Base-by-base conservation (phyloP, 108 stramenopile genomes). In the Nannochloropsis oceanica region DNA sequence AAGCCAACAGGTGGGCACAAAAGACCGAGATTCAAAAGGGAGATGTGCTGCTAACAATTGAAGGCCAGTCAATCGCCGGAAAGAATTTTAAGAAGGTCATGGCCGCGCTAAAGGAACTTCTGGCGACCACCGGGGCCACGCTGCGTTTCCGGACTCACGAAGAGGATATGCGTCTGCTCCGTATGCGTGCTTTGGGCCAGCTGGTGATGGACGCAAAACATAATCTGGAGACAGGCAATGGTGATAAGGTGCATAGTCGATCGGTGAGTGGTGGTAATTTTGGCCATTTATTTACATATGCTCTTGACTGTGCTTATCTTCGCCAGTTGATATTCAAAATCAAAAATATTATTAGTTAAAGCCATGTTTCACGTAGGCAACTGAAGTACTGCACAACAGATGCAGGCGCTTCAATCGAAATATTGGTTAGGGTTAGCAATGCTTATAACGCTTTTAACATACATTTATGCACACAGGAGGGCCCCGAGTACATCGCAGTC, bases 81-180 rank as follows among this genome's bases (percentile, higher is more conserved):
- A 85, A 93, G 85, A 82, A 92, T 34, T 98, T 98, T 82, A 89
- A 90, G n/a, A 94, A 95, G 42, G 90, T 93, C 43, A 96, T 98
- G 95, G 92, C 94, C 50, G 73, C 88, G 9, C 84, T 97, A 27
- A 94, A 94, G 89, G 79, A 26, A 22, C 44, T 91, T n/a, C 82
- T 81, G 79, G 80, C 81, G 25, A 86, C 27, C 34, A 44, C 73
- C 20, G 84, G 44, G 43, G 84, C 81, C 25, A 13, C 80, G 59
- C 86, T 97, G 5, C 95, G 93, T 25, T 96, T 97, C 85, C 89
- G 93, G 26, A 97, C 97, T 8, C 86, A 94, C 24, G 97, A 97
- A 86, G 96, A 96, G 87, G 89, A 93, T 42, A 90, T 96, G 84
- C 90, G 95, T 83, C 89, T 93, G 79, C 83, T 96, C 8, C 92